Conservation (phyloP, 805 yeast genomes). For the Barnettozyma botsteinii region DNA sequence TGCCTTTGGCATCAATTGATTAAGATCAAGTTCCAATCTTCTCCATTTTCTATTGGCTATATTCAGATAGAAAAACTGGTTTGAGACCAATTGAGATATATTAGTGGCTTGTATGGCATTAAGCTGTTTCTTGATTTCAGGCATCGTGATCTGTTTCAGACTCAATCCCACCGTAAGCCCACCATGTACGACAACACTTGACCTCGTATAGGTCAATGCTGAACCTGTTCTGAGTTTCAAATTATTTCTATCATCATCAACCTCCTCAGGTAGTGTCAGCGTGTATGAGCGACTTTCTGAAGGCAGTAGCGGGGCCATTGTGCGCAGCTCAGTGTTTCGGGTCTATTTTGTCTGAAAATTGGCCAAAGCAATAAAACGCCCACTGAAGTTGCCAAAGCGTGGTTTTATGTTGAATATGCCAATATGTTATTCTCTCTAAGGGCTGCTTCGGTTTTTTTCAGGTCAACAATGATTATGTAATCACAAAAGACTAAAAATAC, state of each 20-base stretch:
- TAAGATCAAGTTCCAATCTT: constrained; percentile 29
- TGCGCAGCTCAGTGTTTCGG: background rate
- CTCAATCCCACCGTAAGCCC: constrained; percentile 55
- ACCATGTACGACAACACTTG: constrained; percentile 61
- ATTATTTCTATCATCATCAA: constrained; percentile 44
- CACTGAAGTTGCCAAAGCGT: too few relatives aligned
- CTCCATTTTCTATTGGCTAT: constrained; percentile 57
- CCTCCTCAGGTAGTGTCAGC: constrained; percentile 48
- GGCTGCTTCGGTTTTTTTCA: too few relatives aligned
- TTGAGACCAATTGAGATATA: constrained; percentile 35
- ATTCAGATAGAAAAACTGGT: constrained; percentile 57
- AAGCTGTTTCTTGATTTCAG: constrained; percentile 13
- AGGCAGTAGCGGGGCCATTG: constrained; percentile 60
- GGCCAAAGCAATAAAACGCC: too few relatives aligned
- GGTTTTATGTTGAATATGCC: too few relatives aligned
- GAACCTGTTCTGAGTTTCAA: constrained; percentile 66
- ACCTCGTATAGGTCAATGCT: constrained; percentile 49
- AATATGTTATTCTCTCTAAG: too few relatives aligned
- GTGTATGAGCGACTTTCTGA: constrained; percentile 57
- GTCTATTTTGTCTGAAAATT: background rate
- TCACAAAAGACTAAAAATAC: too few relatives aligned
- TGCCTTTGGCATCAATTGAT: constrained; percentile 13
- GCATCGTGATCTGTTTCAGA: constrained; percentile 10
- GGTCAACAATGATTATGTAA: too few relatives aligned
- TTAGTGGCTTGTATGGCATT: constrained; percentile 2